Base-by-base conservation (phyloP, 1,284 basidiomycete species). In the Ustilago shanxiensis region DNA sequence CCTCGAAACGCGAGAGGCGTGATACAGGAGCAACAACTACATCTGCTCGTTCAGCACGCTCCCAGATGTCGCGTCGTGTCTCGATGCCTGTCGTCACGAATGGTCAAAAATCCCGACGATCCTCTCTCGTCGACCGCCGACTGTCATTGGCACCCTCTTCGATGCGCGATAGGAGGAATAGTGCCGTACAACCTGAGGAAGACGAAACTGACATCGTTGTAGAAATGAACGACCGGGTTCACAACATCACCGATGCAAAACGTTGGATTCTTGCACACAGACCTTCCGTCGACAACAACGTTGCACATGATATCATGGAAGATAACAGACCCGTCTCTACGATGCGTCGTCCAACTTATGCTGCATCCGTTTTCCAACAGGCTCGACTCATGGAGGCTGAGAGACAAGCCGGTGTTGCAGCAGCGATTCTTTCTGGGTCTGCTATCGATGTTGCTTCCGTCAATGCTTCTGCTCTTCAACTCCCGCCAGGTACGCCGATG, bases 351-450 rank as follows among this genome's bases (percentile, higher is more conserved):
- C 71, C 71, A 1, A 66, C 71, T 2, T 73, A 73, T 35, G 71
- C 71, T 4, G 71, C 71, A 6, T 73, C 71, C 50, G 65, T 73
- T 26, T 73, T 73, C 58, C 71, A 68, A 26, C 71, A 73, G 50
- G 64, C 71, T 1, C 50, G 65, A 9, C 54, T 73, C 2, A 73
- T 73, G 60, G 71, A 73, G 33, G 58, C 65, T 1, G 71, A 73
- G 16, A 57, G 64, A 6, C 59, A 62, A 37, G 69, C 59, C 2
- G 45, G 29, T 22, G 50, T 60, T 11, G 35, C 13, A 2, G 59
- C 57, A 5, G 39, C 57, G n/a, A 20, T 44, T 44, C 41, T 44
- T 20, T 44, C 41, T 20, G 41, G 41, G 0, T 65, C 61, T 8
- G 57, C 39, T 2, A 44, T 56, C 9, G 33, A 66, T 39, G 31